Conservation (phyloP, 2,329 filamentous ascomycete species). For the Lachnellula willkommii region DNA sequence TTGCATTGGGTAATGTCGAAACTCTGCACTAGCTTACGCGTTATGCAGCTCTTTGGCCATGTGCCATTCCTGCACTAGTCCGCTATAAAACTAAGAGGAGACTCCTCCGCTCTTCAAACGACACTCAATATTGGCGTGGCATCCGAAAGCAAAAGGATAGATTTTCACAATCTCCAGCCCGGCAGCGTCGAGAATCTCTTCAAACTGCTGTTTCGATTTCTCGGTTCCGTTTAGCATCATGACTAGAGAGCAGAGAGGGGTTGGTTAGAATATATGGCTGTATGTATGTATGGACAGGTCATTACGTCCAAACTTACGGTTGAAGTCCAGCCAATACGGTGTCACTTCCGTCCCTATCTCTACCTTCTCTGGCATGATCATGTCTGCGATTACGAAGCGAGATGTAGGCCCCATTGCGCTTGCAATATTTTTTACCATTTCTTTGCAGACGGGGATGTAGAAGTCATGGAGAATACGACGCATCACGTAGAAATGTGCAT, state of each 20-base stretch:
- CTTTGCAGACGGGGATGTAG: constrained; percentile 21
- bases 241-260: not conserved
- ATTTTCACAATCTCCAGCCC: constrained; percentile 27
- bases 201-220: constrained; percentile 26
- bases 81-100: too few relatives aligned
- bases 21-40: too few relatives aligned
- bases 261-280: too few relatives aligned
- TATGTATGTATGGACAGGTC: too few relatives aligned
- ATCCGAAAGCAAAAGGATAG: constrained; percentile 16
- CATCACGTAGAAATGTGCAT: constrained; percentile 26
- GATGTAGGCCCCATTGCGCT: constrained; percentile 27
- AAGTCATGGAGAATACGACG: constrained; percentile 32
- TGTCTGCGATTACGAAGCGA: constrained; percentile 25
- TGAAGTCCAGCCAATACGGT: constrained; percentile 30
- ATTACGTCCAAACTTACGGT: too few relatives aligned
- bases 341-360: constrained; percentile 18
- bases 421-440: constrained; percentile 19
- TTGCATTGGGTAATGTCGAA: too few relatives aligned
- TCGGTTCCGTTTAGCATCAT: constrained; percentile 29
- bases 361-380: constrained; percentile 23
- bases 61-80: too few relatives aligned
- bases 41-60: too few relatives aligned
- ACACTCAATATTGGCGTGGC: constrained; percentile 14
- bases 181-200: constrained; percentile 20
- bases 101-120: constrained; percentile 4